These are phyloP conservation scores for Waltergamsia citrina DNA, from an alignment of 2,329 filamentous ascomycete species.

Conservation along the genomic window DNA sequence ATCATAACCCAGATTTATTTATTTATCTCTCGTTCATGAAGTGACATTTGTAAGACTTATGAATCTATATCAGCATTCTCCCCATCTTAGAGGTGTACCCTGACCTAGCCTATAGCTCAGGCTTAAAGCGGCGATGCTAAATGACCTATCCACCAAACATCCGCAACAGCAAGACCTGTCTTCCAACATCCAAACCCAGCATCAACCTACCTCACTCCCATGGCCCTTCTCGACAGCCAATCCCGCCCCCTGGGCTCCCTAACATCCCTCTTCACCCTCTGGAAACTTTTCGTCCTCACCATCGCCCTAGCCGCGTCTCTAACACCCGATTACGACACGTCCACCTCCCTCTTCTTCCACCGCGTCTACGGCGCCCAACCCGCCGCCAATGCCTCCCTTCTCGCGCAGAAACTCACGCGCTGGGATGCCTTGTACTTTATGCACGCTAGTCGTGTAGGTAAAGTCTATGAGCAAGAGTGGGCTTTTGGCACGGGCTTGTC, in stretches of 20 bases:
- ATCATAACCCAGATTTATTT: no score
- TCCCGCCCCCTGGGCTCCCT: constrained; percentile 14
- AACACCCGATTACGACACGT: constrained; percentile 70
- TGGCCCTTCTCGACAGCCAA: constrained; percentile 8
- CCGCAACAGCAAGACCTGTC: background rate
- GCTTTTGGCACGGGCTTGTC: constrained; percentile 56
- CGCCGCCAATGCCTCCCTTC: constrained; percentile 23
- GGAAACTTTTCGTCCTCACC: constrained; percentile 59
- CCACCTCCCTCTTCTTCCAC: constrained; percentile 41
- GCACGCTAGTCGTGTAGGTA: constrained; percentile 50
- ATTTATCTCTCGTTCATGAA: no score
- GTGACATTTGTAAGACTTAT: background rate
- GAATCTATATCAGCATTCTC: background rate
- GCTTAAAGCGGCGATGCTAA: no score
- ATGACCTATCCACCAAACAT: background rate
- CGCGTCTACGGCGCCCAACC: constrained; percentile 20
- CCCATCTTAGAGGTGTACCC: background rate
- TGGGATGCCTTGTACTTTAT: constrained; percentile 80
- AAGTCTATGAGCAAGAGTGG: constrained; percentile 77
- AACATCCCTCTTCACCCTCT: constrained; percentile 39
- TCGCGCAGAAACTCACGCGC: constrained; percentile 48
- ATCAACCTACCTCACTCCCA: constrained; percentile 1
- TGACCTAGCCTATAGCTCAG: no score
- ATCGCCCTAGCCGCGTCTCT: constrained; percentile 43
- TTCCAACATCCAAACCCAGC: background rate